Evolutionary conservation across 768 basidiomycete species (phyloP), one percentile per base, ranked within the genome.

Genomic region (Mycena pura): DNA sequence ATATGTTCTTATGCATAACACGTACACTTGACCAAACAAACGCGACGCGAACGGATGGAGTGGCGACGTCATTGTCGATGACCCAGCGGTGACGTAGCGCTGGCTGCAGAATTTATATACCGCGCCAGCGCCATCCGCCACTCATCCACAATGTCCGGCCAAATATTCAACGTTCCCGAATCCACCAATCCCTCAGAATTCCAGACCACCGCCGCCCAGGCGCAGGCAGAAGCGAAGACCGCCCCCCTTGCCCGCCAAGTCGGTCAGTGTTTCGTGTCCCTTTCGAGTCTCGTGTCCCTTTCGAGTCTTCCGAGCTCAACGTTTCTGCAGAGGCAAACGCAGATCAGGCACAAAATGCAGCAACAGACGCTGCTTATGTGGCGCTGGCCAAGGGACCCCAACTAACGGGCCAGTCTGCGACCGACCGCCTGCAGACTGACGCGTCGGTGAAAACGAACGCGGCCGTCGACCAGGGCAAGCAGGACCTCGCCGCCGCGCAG

Each of bases 401-500:
- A 8, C 68, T 68, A 51, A 77, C 72, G 0, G 75, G 74, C 6
- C 62, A 66, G 7, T 65, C 79, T 11, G 73, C 80, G 13, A 56
- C 73, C 2, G 79, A 79, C 29, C 72, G 78, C 46, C 68, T 83
- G 21, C 68, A 75, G 39, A 66, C 63, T 5, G 70, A 78, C 44
- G 73, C 74, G 1, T 72, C 72, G n/a, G 64, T 73, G 46, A 82
- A 75, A 65, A 85, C 83, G 2, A 73, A 86, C 44, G 72, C 73
- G 1, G 89, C 87, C 19, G 85, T 83, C n/a, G 76, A 76, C 0
- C 80, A 90, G 67, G 88, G 88, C 4, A 77, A 84, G 63, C 70
- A 73, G 6, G 80, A 84, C 57, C 77, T 89, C 2, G 78, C 81
- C 7, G 71, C 75, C 13, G 78, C 77, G 0, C 82, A 83, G 67